Percentiles rank a stretch among this genome's conserved stretches.
Evolutionary conservation across 805 yeast genomes (phyloP).

Genomic region (Candida stauntonica): DNA sequence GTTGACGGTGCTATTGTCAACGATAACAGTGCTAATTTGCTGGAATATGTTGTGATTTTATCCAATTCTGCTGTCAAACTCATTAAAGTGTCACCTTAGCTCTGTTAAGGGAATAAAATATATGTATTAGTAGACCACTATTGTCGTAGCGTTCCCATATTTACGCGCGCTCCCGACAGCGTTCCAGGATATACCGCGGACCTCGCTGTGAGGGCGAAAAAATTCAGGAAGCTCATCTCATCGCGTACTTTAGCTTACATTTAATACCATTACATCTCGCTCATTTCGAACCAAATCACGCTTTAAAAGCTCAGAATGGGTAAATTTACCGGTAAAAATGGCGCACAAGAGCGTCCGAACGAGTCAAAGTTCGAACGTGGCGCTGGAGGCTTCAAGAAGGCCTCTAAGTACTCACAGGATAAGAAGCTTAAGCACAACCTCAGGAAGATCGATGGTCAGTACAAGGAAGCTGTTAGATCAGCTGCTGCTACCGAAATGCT

Average conservation of each 20-base stretch:
- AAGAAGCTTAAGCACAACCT: constrained; percentile 61
- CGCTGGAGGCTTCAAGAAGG: constrained; percentile 5
- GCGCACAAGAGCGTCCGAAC: constrained; percentile 27
- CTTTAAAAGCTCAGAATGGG: constrained; percentile 16
- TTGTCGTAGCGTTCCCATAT: no score
- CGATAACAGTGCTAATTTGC: constrained; percentile 11
- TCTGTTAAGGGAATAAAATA: no score
- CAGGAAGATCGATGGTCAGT: constrained; percentile 63
- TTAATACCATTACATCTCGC: no score
- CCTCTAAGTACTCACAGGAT: constrained; percentile 43
- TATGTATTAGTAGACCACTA: no score
- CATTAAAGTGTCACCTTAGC: constrained; percentile 4
- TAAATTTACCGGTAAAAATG: constrained; percentile 24
- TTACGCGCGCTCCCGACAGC: no score
- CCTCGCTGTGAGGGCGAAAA: no score
- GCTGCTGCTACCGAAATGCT: constrained; percentile 87
- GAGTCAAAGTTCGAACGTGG: constrained; percentile 32
- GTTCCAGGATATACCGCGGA: no score
- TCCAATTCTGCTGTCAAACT: constrained; percentile 5
- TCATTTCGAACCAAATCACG: no score
- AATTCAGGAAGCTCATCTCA: constrained; percentile 3
- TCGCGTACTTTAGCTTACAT: not conserved
- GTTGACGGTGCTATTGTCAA: constrained; percentile 14
- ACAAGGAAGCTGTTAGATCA: constrained; percentile 70
- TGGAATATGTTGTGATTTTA: constrained; percentile 10